phyloP scores from a whole-genome alignment of 2,329 filamentous ascomycete genomes.

The Magnaporthiopsis incrustans region DNA sequence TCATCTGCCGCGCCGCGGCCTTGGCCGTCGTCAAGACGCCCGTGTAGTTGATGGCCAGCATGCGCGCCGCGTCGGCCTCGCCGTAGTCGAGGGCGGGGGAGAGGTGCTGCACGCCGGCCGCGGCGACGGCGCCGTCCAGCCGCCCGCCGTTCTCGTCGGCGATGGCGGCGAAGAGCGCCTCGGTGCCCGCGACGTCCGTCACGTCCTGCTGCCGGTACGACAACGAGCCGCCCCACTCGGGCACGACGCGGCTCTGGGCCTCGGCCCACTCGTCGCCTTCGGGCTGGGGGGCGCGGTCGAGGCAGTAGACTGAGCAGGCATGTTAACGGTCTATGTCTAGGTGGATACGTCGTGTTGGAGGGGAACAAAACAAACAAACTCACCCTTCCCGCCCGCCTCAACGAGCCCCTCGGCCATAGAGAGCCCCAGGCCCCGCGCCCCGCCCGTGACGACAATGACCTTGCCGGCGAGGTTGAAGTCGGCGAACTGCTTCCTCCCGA shows the following conservation, averaged over 20 bases:
- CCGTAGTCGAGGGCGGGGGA: slow-evolving; percentile 60
- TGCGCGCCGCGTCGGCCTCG: slow-evolving; percentile 46
- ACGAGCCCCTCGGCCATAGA: slow-evolving; percentile 65
- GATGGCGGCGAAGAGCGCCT: slow-evolving; percentile 50
- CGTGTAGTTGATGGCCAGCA: slow-evolving; percentile 63
- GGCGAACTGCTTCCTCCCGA: not conserved
- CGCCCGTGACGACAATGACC: slow-evolving; percentile 59
- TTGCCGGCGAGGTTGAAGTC: slow-evolving; percentile 2
- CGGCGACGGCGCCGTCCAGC: slow-evolving; percentile 14
- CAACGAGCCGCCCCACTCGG: slow-evolving; percentile 54
- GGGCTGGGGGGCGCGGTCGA: slow-evolving; percentile 44
- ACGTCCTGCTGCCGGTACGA: slow-evolving; percentile 63
- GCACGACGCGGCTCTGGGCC: slow-evolving; percentile 53
- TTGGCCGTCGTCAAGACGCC: slow-evolving; percentile 65
- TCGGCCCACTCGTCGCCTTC: slow-evolving; percentile 47
- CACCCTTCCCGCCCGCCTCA: slow-evolving; percentile 52
- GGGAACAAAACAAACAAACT: not conserved
- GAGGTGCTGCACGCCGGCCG: slow-evolving; percentile 38
- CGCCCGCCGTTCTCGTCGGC: slow-evolving; percentile 43
- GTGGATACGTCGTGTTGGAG: not conserved
- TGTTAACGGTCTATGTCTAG: not conserved
- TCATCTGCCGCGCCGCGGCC: slow-evolving; percentile 57
- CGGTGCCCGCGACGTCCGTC: slow-evolving; percentile 49
- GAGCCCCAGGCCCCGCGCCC: slow-evolving; percentile 64
- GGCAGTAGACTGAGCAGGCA: slow-evolving; percentile 41